Conservation (phyloP, 352 stramenopile species). For the Phytophthora sp. region DNA sequence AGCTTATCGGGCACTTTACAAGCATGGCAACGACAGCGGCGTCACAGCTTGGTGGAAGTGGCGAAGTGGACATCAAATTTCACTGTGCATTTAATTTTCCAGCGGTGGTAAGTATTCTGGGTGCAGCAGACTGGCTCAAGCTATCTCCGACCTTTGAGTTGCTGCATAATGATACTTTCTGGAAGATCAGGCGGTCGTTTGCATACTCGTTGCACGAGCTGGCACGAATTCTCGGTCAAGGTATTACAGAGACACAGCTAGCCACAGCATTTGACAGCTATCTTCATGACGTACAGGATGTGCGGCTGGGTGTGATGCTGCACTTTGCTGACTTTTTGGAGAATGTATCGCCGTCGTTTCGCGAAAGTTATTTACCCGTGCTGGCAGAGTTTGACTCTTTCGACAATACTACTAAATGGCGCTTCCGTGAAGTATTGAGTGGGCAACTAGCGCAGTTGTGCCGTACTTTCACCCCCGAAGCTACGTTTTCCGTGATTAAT, state of each 20-base stretch:
- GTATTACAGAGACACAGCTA: constrained; percentile 82
- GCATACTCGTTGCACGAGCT: constrained; percentile 92
- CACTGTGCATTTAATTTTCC: constrained; percentile 94
- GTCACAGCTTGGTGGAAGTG: constrained; percentile 66
- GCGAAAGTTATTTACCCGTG: constrained; percentile 82
- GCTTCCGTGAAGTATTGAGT: constrained; percentile 79
- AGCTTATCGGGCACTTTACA: constrained; percentile 83
- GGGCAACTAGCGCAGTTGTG: constrained; percentile 77
- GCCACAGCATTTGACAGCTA: constrained; percentile 86
- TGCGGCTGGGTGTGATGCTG: constrained; percentile 83
- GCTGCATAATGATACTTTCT: constrained; percentile 83
- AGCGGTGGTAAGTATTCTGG: constrained; percentile 86
- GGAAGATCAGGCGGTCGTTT: constrained; percentile 93
- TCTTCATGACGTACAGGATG: constrained; percentile 81
- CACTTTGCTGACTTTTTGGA: constrained; percentile 89
- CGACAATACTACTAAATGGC: constrained; percentile 86
- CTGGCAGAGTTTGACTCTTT: constrained; percentile 70
- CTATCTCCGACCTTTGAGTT: constrained; percentile 83
- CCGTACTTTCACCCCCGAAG: constrained; percentile 66
- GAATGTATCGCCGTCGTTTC: constrained; percentile 68
- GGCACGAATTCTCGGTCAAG: constrained; percentile 77
- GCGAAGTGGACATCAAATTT: constrained; percentile 90
- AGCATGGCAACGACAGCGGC: constrained; percentile 79
- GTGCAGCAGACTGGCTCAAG: constrained; percentile 67
- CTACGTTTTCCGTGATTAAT: constrained; percentile 80